A percentile compares a stretch with the other conserved stretches of the same genome.
These are phyloP conservation scores for Candida taoyuanica DNA, from an alignment of 805 yeast genomes.

Conservation along the genomic window DNA sequence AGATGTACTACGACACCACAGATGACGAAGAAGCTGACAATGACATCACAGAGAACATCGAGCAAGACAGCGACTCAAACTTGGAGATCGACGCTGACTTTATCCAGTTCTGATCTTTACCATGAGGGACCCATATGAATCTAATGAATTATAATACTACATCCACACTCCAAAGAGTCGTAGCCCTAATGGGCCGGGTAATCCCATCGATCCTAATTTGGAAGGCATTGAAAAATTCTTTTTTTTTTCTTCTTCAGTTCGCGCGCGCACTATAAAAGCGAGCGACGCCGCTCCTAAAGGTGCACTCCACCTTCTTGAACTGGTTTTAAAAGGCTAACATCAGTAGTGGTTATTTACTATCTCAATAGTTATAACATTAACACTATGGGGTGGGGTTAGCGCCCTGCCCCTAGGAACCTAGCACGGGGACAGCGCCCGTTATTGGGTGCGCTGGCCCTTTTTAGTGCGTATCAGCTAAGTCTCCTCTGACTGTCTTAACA, in stretches of 20 bases:
- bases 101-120: conserved; percentile 19
- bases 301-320: not conserved
- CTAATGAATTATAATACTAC: not conserved
- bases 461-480: conserved; percentile 57
- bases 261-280: conserved; percentile 31
- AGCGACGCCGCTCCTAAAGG: not conserved
- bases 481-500: conserved; percentile 66
- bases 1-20: conserved; percentile 5
- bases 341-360: conserved; percentile 79
- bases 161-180: not conserved
- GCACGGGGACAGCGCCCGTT: conserved; percentile 24
- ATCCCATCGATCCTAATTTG: conserved; percentile 1
- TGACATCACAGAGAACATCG: conserved; percentile 1
- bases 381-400: conserved; percentile 23
- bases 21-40: conserved; percentile 29
- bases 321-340: conserved; percentile 41
- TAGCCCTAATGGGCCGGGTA: conserved; percentile 13
- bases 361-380: conserved; percentile 53
- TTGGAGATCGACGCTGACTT: conserved; percentile 26
- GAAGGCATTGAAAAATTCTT: not conserved
- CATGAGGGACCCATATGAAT: not conserved
- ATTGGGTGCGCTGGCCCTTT: conserved; percentile 23
- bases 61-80: conserved; percentile 5
- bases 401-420: conserved; percentile 26
- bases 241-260: too few species aligned